Evolutionary conservation across 768 basidiomycete genomes (phyloP).

Genomic region (Vishniacozyma victoriae): DNA sequence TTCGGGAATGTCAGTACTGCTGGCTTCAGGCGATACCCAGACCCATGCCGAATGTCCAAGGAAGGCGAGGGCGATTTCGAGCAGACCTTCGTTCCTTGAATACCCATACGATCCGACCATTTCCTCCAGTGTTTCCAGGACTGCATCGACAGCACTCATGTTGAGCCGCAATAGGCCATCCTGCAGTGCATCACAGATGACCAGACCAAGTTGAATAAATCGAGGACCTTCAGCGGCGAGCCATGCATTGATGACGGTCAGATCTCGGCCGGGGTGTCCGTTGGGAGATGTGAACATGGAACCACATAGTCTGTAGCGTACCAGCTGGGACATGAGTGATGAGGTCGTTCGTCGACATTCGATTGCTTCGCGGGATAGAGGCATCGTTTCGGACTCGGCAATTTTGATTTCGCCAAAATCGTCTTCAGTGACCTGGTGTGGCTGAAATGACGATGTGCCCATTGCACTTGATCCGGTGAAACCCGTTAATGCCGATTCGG

Average conservation of each 20-base stretch:
- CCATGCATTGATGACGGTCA: slow-evolving; percentile 34
- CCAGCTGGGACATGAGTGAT: slow-evolving; percentile 8
- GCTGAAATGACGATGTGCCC: slow-evolving; percentile 1
- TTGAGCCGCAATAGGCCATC: slow-evolving; percentile 56
- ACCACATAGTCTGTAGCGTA: slow-evolving; percentile 20
- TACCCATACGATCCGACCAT: slow-evolving; percentile 58
- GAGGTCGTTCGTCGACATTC: slow-evolving; percentile 20
- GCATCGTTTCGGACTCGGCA: slow-evolving; percentile 36
- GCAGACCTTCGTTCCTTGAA: slow-evolving; percentile 54
- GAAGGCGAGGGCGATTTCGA: slow-evolving; percentile 57
- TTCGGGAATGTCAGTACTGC: slow-evolving; percentile 48
- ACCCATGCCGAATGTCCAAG: slow-evolving; percentile 60
- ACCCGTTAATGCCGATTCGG: not conserved
- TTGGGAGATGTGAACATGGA: slow-evolving; percentile 4
- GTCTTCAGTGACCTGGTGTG: slow-evolving; percentile 21
- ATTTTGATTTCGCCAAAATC: slow-evolving; percentile 39
- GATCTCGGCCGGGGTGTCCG: slow-evolving; percentile 17
- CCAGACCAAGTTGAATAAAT: slow-evolving; percentile 58
- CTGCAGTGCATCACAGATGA: slow-evolving; percentile 57
- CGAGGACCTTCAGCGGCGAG: slow-evolving; percentile 50
- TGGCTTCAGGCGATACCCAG: slow-evolving; percentile 52
- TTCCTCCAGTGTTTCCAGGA: slow-evolving; percentile 56
- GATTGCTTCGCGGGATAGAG: slow-evolving; percentile 25
- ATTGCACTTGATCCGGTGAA: too few relatives aligned
- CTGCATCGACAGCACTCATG: slow-evolving; percentile 52